Base-by-base conservation (phyloP, 495 filamentous ascomycete species). In the Pseudomonodictys pantanalensis region DNA sequence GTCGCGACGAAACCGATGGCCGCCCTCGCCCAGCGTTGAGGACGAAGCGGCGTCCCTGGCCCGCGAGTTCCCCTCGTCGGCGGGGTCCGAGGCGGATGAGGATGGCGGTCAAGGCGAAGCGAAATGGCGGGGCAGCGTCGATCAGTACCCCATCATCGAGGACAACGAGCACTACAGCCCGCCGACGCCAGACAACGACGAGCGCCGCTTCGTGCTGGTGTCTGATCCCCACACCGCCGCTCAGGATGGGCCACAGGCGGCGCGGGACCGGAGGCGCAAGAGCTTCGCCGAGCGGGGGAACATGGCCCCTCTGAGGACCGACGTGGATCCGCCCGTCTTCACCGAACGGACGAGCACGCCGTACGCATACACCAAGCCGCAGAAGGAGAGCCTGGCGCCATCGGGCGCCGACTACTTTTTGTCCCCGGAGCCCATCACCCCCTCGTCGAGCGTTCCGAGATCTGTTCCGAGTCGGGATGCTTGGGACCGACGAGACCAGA, bases 61-160 rank as follows among this genome's bases (percentile, higher is more conserved):
- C 10, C 70, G 59, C 58, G 73, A 75, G 51, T 56, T 32, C 18
- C 38, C 53, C 7, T 46, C 42, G 41, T 51, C 64, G 28, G 59
- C 49, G 23, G 26, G 30, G 22, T 32, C 32, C 15, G 10, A 61
- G 23, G 39, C 56, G 44, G 56, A 61, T 18, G 64, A 67, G 18
- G 43, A 51, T 20, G 45, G 63, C 48, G 62, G 60, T 29, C n/a
- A n/a, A n/a, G 64, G 69, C 61, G 71, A 72, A 44, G 67, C 48
- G 12, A 47, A 22, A 44, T 54, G 51, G 49, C 70, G 73, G 33
- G 73, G 73, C 28, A 67, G 56, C 32, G 58, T 75, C 61, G 72
- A 74, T 62, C 73, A 75, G 46, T 68, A 73, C 39, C 72, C 73
- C n/a, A 64, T 75, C 15, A 64, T 75, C 28, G 38, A 71, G 29